phyloP scores from a whole-genome alignment of 495 filamentous ascomycete genomes.

The Talaromyces thailandensis region DNA sequence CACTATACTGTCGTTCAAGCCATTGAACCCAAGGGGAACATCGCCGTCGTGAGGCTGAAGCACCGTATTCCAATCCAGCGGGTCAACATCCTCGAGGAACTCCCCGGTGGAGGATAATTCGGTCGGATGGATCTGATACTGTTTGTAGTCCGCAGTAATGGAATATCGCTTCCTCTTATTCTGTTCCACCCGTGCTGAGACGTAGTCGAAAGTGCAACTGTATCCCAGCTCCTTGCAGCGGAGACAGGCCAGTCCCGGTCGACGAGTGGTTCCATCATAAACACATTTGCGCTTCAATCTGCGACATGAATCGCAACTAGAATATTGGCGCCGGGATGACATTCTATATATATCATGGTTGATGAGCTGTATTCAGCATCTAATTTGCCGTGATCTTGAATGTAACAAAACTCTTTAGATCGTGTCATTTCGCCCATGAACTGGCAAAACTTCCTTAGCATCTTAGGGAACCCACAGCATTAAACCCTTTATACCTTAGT shows the following conservation, averaged over 20 bases:
- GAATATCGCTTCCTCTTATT: conserved; percentile 4
- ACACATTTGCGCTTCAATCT: conserved; percentile 20
- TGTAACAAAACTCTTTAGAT: background rate
- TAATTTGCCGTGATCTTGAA: background rate
- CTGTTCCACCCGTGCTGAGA: conserved; percentile 3
- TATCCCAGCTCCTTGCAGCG: conserved; percentile 16
- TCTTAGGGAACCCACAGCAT: background rate
- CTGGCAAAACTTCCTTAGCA: background rate
- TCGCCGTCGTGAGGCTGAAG: background rate
- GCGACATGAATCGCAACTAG: conserved; percentile 19
- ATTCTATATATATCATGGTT: background rate
- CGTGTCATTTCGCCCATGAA: background rate
- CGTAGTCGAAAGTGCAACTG: conserved; percentile 19
- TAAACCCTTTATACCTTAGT: background rate
- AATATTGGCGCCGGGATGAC: conserved; percentile 16
- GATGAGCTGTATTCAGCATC: background rate
- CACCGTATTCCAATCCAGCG: background rate
- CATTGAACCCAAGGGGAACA: background rate
- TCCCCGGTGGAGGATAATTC: background rate
- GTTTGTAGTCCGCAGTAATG: background rate
- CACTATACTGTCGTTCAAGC: background rate
- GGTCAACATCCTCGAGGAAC: background rate
- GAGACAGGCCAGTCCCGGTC: conserved; percentile 5
- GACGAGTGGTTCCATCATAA: conserved; percentile 1
- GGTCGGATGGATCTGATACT: background rate